Evolutionary conservation across 31 red algal species (phyloP).

Genomic region (Pterothamnion heteromorphum): DNA sequence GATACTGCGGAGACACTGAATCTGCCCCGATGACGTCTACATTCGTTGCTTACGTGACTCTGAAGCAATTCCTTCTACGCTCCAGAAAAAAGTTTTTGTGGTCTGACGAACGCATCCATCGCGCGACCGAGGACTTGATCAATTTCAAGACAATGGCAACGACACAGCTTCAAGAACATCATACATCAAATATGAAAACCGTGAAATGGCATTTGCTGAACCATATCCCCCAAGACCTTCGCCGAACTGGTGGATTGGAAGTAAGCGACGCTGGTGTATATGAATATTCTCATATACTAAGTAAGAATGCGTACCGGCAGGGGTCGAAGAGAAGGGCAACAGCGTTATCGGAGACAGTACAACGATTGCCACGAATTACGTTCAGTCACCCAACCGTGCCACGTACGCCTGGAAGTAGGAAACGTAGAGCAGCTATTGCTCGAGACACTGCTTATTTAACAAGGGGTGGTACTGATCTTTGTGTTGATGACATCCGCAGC

Average conservation of each 20-base stretch:
- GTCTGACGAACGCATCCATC: neutral
- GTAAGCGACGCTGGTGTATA: neutral
- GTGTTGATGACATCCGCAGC: no score
- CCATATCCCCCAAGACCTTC: neutral
- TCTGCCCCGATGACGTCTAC: neutral
- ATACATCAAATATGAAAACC: neutral
- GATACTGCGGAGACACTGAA: neutral
- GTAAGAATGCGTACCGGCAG: neutral
- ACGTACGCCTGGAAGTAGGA: no score
- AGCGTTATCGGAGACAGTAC: neutral
- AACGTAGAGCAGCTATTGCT: no score
- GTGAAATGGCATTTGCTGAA: conserved; percentile 9
- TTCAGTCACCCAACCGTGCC: neutral
- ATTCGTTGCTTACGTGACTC: neutral
- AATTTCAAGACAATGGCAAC: neutral
- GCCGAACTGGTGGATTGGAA: neutral
- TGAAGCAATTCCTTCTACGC: neutral
- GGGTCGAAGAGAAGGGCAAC: neutral
- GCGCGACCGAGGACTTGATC: neutral
- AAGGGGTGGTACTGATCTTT: no score
- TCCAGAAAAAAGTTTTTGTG: neutral
- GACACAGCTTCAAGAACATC: neutral
- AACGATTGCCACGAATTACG: neutral
- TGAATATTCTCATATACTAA: neutral
- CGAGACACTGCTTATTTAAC: no score